These are phyloP conservation scores for Magnolia kwangsiensis DNA, from an alignment of 164 flowering plant genomes.

Conservation along the genomic window DNA sequence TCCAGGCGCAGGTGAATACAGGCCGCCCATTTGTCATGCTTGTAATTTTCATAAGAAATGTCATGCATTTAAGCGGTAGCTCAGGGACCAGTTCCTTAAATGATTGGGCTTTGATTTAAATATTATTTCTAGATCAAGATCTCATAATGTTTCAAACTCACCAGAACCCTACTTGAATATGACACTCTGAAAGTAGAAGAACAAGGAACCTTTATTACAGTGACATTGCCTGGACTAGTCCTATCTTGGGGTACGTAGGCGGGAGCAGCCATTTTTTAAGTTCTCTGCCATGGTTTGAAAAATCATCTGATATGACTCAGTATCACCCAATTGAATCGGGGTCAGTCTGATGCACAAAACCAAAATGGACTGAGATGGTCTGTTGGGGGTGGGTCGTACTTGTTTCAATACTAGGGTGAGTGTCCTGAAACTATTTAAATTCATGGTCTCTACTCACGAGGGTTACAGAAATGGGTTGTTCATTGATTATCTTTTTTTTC, in stretches of 20 bases:
- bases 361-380: too few relatives aligned
- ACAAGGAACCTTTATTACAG: too few relatives aligned
- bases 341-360: too few relatives aligned
- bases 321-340: too few relatives aligned
- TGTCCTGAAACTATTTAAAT: too few relatives aligned
- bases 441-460: background rate
- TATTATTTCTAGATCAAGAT: background rate
- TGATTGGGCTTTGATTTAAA: background rate
- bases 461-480: background rate
- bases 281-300: too few relatives aligned
- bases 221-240: too few relatives aligned
- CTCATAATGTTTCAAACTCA: background rate
- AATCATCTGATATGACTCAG: too few relatives aligned
- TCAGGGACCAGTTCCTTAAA: background rate
- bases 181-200: background rate
- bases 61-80: background rate
- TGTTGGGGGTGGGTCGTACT: too few relatives aligned
- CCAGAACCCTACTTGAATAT: background rate
- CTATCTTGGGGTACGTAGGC: too few relatives aligned
- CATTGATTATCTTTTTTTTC: background rate
- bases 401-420: too few relatives aligned
- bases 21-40: background rate
- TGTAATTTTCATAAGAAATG: background rate
- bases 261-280: too few relatives aligned
- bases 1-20: conserved; percentile 72